These are phyloP conservation scores for Apophysomyces ossiformis DNA, from an alignment of 371 early-diverging fungal genomes.

Conservation along the genomic window DNA sequence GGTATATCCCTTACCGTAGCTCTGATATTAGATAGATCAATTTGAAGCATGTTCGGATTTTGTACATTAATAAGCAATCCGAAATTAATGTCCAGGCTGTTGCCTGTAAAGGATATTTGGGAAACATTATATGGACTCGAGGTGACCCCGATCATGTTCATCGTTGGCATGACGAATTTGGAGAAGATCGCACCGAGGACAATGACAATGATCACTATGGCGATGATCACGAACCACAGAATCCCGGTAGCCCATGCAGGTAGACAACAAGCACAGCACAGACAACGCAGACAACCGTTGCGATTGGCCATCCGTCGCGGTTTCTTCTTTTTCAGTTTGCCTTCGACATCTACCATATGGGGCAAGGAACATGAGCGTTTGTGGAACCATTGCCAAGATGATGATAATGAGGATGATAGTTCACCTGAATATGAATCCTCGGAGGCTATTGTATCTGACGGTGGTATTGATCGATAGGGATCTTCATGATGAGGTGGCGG, in stretches of 20 bases:
- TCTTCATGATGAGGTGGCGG: conserved; percentile 2
- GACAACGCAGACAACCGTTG: conserved; percentile 38
- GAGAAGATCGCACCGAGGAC: conserved; percentile 41
- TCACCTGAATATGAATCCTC: not conserved
- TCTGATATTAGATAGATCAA: conserved; percentile 37
- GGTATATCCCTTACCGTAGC: conserved; percentile 37
- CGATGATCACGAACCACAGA: conserved; percentile 46
- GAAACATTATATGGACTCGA: conserved; percentile 25
- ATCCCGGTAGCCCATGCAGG: conserved; percentile 46
- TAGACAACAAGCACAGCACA: conserved; percentile 52
- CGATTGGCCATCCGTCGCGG: conserved; percentile 32
- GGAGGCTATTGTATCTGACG: not conserved
- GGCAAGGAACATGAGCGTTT: conserved; percentile 1
- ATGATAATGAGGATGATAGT: not conserved
- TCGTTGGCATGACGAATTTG: conserved; percentile 43
- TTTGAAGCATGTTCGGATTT: conserved; percentile 44
- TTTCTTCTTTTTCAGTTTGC: conserved; percentile 21
- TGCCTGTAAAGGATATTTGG: conserved; percentile 30
- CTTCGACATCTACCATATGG: conserved; percentile 7
- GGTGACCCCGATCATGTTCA: conserved; percentile 39
- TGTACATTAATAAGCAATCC: conserved; percentile 42
- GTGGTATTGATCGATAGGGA: not conserved
- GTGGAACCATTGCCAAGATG: conserved; percentile 2
- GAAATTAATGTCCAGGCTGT: conserved; percentile 38
- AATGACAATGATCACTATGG: conserved; percentile 41